Percentiles rank a stretch among this genome's conserved stretches.
Conservation (phyloP, 2,329 filamentous ascomycete species). For the Monilinia laxa region DNA sequence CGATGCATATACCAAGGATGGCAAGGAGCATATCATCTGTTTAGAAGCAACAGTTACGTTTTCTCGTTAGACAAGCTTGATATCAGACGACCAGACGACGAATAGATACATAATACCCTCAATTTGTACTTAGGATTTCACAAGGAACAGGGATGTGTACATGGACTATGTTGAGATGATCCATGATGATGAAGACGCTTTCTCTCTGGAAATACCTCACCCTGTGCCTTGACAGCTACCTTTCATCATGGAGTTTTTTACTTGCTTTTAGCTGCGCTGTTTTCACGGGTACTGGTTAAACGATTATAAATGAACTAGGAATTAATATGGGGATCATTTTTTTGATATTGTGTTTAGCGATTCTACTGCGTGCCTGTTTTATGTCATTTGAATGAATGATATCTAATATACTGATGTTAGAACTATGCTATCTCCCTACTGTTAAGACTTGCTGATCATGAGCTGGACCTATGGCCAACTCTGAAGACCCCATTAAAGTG, state of each 20-base stretch:
- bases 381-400: neutral
- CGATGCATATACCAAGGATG: slow-evolving; percentile 75
- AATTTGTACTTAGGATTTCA: slow-evolving; percentile 6
- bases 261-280: slow-evolving; percentile 10
- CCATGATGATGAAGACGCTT: slow-evolving; percentile 15
- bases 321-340: slow-evolving; percentile 4
- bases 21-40: slow-evolving; percentile 73
- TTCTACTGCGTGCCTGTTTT: neutral
- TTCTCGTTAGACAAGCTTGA: slow-evolving; percentile 7
- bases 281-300: neutral
- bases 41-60: slow-evolving; percentile 74
- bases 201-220: slow-evolving; percentile 29
- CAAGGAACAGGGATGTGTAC: neutral
- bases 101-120: slow-evolving; percentile 2
- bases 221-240: slow-evolving; percentile 28
- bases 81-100: slow-evolving; percentile 13
- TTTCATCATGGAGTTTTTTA: slow-evolving; percentile 30
- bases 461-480: neutral
- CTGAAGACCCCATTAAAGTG: neutral
- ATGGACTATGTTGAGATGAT: slow-evolving; percentile 21
- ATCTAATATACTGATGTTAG: neutral
- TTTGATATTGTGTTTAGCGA: neutral
- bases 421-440: neutral
- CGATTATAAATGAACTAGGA: slow-evolving; percentile 11
- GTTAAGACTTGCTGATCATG: neutral